Evolutionary conservation across 2,329 filamentous ascomycete genomes (phyloP), one percentile per base, ranked within the genome.

Genomic region (Pestalotiopsis sp.): DNA sequence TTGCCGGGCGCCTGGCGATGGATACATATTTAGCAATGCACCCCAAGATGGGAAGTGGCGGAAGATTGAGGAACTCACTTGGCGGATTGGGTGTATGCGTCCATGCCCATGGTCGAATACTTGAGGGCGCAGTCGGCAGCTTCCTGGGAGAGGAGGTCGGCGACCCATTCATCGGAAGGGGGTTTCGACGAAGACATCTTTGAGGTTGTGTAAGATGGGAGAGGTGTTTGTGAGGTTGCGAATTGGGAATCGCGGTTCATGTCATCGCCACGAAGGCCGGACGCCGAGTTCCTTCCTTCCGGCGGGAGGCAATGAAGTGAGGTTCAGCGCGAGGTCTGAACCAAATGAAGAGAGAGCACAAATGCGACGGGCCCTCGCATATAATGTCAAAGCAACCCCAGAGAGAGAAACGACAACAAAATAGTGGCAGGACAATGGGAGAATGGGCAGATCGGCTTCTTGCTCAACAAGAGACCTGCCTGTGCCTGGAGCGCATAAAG

Each of bases 81-180:
- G 66, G 77, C 71, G 31, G 79, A 73, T 73, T 67, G 41, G 38
- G 84, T 85, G 72, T 82, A 91, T 20, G 91, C 92, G 67, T 92
- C 88, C 71, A 95, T 83, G 11, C 94, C 94, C 76, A 94, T 85
- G 6, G 91, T 83, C 1, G 93, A 92, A 78, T 95, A 96, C 76
- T 89, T 92, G 61, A 92, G 82, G 2, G 91, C 92, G 74, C 86
- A 91, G 69, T 92, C 89, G 69, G 87, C 90, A 13, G 95, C 95
- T 80, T 98, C 95, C 73, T 92, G 89, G 65, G 90, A 89, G 45
- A 98, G 85, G n/a, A 97, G 83, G 62, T 87, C 87, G 17, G 94
- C 94, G 71, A 97, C 90, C 76, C 94, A 94, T 65, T 94, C 92
- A 77, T 97, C 93, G 23, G 90, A 90, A 61, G 91, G 79, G 27